Percentiles rank a stretch among this genome's conserved stretches.
Conservation (phyloP, 371 early-diverging fungal species). For the Mucor piriformis region DNA sequence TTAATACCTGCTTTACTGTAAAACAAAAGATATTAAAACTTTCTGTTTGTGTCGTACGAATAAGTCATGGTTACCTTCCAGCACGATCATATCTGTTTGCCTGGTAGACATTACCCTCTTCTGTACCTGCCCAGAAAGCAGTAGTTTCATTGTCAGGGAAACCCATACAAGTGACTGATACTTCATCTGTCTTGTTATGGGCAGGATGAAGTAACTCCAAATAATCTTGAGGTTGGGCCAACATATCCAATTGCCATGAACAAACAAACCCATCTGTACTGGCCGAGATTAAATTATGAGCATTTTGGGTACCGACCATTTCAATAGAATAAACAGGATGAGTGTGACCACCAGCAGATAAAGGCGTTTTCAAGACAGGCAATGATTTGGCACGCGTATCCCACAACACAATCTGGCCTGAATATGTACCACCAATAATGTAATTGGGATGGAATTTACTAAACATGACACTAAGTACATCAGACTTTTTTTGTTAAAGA, state of each 20-base stretch:
- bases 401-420: conserved; percentile 97
- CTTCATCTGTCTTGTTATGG: conserved; percentile 88
- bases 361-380: conserved; percentile 84
- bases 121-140: conserved; percentile 95
- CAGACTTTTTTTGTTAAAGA: conserved; percentile 79
- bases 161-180: conserved; percentile 86
- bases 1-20: conserved; percentile 93
- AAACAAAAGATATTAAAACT: neutral
- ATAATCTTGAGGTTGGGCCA: conserved; percentile 92
- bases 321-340: conserved; percentile 92
- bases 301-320: conserved; percentile 94
- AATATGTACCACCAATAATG: conserved; percentile 94
- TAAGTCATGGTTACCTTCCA: conserved; percentile 59
- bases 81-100: conserved; percentile 94
- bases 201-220: conserved; percentile 77
- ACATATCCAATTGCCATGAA: conserved; percentile 96
- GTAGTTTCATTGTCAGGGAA: conserved; percentile 93
- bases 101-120: conserved; percentile 91
- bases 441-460: conserved; percentile 90
- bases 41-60: neutral
- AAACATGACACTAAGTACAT: conserved; percentile 87
- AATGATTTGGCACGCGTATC: conserved; percentile 90
- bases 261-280: conserved; percentile 95
- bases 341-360: conserved; percentile 92
- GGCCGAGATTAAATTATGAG: conserved; percentile 88